Evolutionary conservation across 2,329 filamentous ascomycete genomes (phyloP).

Genomic region (Trichoderma sp.): DNA sequence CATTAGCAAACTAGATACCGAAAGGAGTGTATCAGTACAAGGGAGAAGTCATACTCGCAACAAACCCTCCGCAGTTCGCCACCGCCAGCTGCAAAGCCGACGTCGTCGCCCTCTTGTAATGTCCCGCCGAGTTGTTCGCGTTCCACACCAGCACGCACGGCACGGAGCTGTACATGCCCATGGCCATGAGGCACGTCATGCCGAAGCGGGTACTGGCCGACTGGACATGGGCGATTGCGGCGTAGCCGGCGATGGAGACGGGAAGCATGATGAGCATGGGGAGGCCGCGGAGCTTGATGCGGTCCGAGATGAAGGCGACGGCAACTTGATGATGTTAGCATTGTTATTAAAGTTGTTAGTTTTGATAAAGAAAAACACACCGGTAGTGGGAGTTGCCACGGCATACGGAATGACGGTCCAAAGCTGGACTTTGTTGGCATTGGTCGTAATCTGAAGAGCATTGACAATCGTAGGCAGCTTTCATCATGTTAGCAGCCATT

Average conservation of each 20-base stretch:
- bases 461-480: conserved; percentile 67
- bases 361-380: conserved; percentile 38
- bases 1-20: not conserved
- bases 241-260: conserved; percentile 68
- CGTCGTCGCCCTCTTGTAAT: conserved; percentile 72
- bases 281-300: conserved; percentile 60
- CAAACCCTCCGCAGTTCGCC: conserved; percentile 69
- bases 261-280: conserved; percentile 67
- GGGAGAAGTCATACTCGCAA: conserved; percentile 53
- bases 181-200: conserved; percentile 71
- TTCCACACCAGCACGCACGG: conserved; percentile 68
- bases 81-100: conserved; percentile 67
- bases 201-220: conserved; percentile 60
- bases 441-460: conserved; percentile 56
- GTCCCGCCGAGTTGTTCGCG: conserved; percentile 68
- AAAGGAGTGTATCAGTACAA: not conserved
- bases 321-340: conserved; percentile 42
- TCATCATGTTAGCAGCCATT: not conserved
- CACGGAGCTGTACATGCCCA: conserved; percentile 65
- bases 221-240: conserved; percentile 60
- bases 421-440: conserved; percentile 61
- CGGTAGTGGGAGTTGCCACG: conserved; percentile 59
- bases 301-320: conserved; percentile 63
- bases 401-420: conserved; percentile 69
- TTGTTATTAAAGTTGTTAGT: not conserved